Percentiles rank a stretch among this genome's conserved stretches.
Conservation (phyloP, 208 protist species). For the Leishmania arabica region DNA sequence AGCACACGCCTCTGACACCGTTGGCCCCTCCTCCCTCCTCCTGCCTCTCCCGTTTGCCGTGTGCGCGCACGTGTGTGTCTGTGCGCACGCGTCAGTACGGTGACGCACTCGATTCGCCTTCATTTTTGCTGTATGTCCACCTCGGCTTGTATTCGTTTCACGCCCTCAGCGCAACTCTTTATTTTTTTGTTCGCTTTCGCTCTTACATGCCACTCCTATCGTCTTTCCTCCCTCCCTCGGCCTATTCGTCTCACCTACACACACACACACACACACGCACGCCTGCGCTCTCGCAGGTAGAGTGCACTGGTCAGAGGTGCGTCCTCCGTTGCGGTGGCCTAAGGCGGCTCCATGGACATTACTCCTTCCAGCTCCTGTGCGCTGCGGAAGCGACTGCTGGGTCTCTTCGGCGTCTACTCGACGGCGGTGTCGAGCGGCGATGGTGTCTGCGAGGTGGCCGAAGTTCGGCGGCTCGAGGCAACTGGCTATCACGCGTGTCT, state of each 20-base stretch:
- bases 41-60: neutral
- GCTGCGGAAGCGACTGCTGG: conserved; percentile 20
- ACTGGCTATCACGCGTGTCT: conserved; percentile 13
- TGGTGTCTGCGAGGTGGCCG: neutral
- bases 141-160: neutral
- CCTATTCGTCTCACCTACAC: neutral
- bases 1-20: too few species aligned
- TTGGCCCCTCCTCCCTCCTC: neutral
- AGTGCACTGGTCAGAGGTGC: neutral
- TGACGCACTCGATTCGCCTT: neutral
- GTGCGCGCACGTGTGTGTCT: neutral
- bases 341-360: conserved; percentile 11
- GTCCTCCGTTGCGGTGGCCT: neutral
- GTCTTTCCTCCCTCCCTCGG: neutral
- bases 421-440: neutral
- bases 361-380: conserved; percentile 25
- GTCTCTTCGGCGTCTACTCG: conserved; percentile 18
- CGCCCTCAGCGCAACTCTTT: neutral
- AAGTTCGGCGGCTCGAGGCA: neutral
- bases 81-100: neutral
- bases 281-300: neutral
- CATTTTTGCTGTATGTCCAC: neutral
- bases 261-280: neutral
- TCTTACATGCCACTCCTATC: neutral
- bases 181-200: neutral